A percentile compares a stretch with the other conserved stretches of the same genome.
Evolutionary conservation across 2,329 filamentous ascomycete genomes (phyloP).

Genomic region (Beauveria bassiana): DNA sequence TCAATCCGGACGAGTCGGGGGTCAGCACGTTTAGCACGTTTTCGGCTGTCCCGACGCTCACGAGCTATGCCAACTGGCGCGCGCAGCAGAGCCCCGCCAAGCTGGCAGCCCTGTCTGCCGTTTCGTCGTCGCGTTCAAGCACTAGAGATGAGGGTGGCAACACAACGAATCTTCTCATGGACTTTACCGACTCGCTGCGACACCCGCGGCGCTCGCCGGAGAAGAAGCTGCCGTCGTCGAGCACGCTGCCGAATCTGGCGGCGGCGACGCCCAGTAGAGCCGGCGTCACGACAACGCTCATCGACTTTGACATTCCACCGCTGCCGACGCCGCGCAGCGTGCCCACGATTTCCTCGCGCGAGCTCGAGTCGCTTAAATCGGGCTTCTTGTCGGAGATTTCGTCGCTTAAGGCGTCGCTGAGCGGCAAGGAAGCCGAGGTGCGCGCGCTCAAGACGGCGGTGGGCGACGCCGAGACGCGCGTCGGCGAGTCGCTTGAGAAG

Average conservation of each 20-base stretch:
- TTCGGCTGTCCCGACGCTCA: slow-evolving; percentile 83
- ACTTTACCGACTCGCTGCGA: slow-evolving; percentile 72
- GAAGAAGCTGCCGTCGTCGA: slow-evolving; percentile 26
- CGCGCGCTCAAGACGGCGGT: slow-evolving; percentile 80
- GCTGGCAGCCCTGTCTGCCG: slow-evolving; percentile 32
- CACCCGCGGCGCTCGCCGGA: slow-evolving; percentile 43
- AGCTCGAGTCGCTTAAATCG: slow-evolving; percentile 88
- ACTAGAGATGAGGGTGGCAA: slow-evolving; percentile 40
- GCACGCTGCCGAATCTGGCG: slow-evolving; percentile 20
- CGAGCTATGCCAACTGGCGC: slow-evolving; percentile 67
- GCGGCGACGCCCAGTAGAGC: slow-evolving; percentile 39
- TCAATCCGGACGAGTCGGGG: slow-evolving; percentile 56
- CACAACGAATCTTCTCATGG: slow-evolving; percentile 72
- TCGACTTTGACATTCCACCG: slow-evolving; percentile 79
- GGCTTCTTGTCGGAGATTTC: slow-evolving; percentile 87
- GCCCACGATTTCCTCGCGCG: slow-evolving; percentile 82
- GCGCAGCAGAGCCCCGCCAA: slow-evolving; percentile 49
- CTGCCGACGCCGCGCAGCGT: slow-evolving; percentile 87
- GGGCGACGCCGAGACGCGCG: slow-evolving; percentile 82
- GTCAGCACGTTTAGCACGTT: slow-evolving; percentile 83
- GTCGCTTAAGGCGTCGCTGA: slow-evolving; percentile 83
- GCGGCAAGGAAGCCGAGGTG: slow-evolving; percentile 88
- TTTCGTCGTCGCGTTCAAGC: slow-evolving; percentile 27
- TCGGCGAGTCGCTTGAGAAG: slow-evolving; percentile 77
- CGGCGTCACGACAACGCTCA: slow-evolving; percentile 54